Conservation (phyloP, 192 early-diverging fungal genomes). For the Rhizophagus sp. region DNA sequence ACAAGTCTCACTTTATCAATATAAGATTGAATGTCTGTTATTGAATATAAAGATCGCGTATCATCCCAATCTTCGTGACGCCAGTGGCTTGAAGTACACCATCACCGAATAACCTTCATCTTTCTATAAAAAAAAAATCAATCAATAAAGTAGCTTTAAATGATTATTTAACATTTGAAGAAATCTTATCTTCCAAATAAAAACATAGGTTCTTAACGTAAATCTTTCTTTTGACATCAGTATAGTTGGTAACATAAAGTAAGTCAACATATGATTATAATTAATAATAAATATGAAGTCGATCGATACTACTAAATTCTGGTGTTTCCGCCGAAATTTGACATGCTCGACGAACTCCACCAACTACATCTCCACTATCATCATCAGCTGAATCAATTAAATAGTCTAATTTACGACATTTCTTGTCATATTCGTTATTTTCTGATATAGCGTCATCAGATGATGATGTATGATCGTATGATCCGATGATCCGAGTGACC, state of each 20-base stretch:
- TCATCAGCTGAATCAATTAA: neutral
- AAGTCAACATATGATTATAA: constrained; percentile 71
- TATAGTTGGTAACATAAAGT: constrained; percentile 83
- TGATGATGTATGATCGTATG: too few species aligned
- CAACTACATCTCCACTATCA: neutral
- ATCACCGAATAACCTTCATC: constrained; percentile 60
- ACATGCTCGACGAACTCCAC: neutral
- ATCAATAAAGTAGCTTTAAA: neutral
- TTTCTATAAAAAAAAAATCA: constrained; percentile 38
- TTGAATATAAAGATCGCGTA: neutral
- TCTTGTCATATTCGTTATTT: neutral
- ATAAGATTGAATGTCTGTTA: constrained; percentile 57
- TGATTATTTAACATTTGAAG: neutral
- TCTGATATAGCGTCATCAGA: neutral
- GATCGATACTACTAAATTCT: constrained; percentile 59
- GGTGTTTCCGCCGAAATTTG: constrained; percentile 41
- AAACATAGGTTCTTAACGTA: constrained; percentile 79
- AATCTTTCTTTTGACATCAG: constrained; percentile 72
- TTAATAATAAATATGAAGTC: constrained; percentile 74
- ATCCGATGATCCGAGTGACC: neutral
- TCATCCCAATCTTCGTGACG: too few species aligned
- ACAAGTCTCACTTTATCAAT: constrained; percentile 57
- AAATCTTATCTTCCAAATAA: constrained; percentile 63
- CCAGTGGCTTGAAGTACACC: neutral
- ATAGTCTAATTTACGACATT: constrained; percentile 8